Base-by-base conservation (phyloP, 1,139 yeast species). In the Groenewaldozyma sp. region DNA sequence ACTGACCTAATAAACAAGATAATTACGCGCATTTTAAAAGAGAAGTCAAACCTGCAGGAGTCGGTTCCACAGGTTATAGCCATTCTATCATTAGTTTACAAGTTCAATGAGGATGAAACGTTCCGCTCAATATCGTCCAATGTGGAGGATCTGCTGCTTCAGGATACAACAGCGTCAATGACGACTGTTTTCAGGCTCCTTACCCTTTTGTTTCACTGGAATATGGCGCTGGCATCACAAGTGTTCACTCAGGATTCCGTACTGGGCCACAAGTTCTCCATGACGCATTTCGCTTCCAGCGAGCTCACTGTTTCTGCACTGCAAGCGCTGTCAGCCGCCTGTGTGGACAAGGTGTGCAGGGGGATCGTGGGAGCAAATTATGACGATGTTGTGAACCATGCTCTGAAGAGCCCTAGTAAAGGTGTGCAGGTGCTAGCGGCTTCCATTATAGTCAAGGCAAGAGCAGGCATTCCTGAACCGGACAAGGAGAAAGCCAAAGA, bases 121-220 rank as follows among this genome's bases (percentile, higher is more conserved):
- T 9, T 18, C 7, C 13, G 28, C 14, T 24, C 34, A 17, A 24
- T 35, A 16, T 18, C 5, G n/a, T 35, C 38, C 3, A 28, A 24
- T 11, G 29, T 38, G 4, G 43, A 39, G n/a, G 31, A 35, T 18
- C 33, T 40, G 5, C 27, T 42, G 5, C 20, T 41, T 4, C 37
- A 35, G 24, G 45, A 42, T 14, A 18, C 41, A 2, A 26, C 31
- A 24, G 39, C 33, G 11, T 31, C 41, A 2, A 38, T 42, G 5
- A 28, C 34, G 14, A 21, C 29, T 14, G 86, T 71, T 41, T 74
- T 78, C 46, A 70, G 73, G 44, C 83, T 76, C 55, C 79, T 82
- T 38, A 63, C 70, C 5, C 67, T 71, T 7, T 76, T 72, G 35
- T 84, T 79, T 83, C 94, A 82, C n/a, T 78, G 79, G 33, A 53